These are phyloP conservation scores for Xerocomus minutiporus DNA, from an alignment of 1,284 basidiomycete genomes.

Conservation along the genomic window DNA sequence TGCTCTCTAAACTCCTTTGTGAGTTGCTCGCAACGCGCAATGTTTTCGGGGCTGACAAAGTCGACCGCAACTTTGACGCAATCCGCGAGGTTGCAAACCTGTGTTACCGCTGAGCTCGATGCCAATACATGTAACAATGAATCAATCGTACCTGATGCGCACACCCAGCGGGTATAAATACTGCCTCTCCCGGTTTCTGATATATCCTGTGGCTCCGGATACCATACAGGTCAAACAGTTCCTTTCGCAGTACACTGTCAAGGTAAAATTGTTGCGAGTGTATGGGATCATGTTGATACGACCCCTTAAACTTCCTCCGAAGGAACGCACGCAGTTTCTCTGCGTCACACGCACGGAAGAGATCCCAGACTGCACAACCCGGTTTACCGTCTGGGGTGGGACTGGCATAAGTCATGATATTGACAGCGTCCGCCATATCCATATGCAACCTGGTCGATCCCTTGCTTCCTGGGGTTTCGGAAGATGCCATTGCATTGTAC, in stretches of 20 bases:
- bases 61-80: conserved; percentile 97
- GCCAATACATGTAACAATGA: not conserved
- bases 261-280: conserved; percentile 89
- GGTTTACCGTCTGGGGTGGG: conserved; percentile 56
- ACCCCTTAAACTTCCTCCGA: conserved; percentile 49
- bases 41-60: conserved; percentile 92
- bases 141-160: conserved; percentile 76
- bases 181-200: conserved; percentile 88
- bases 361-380: conserved; percentile 89
- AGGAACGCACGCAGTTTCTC: conserved; percentile 74
- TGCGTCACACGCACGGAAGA: conserved; percentile 84
- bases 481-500: conserved; percentile 74
- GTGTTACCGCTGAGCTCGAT: conserved; percentile 1
- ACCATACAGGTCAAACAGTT: conserved; percentile 63
- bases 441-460: conserved; percentile 88
- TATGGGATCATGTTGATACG: conserved; percentile 74
- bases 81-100: conserved; percentile 84
- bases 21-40: conserved; percentile 77
- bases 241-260: conserved; percentile 61
- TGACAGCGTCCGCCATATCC: conserved; percentile 95
- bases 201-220: conserved; percentile 82
- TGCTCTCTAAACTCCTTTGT: conserved; percentile 87
- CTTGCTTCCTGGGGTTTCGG: conserved; percentile 58
- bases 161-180: conserved; percentile 94
- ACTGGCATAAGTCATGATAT: conserved; percentile 82